These are phyloP conservation scores for Paramyrothecium roridum DNA, from an alignment of 2,329 filamentous ascomycete genomes.

Conservation along the genomic window DNA sequence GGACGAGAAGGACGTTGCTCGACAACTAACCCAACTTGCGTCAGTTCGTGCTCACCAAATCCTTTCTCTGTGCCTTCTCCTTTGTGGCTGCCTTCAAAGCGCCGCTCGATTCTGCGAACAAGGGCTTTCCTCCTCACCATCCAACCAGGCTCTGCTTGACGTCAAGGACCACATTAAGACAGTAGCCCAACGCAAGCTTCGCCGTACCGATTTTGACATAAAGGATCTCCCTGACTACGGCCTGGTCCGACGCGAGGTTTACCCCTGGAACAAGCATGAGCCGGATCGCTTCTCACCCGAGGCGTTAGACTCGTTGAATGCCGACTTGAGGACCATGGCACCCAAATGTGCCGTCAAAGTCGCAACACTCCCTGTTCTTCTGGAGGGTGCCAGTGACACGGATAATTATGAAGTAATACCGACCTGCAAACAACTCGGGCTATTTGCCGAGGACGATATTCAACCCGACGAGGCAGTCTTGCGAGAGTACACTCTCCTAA, in stretches of 20 bases:
- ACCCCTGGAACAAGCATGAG: conserved; percentile 66
- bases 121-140: conserved; percentile 53
- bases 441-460: conserved; percentile 85
- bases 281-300: conserved; percentile 68
- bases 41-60: conserved; percentile 59
- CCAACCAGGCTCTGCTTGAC: conserved; percentile 53
- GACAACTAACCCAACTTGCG: conserved; percentile 43
- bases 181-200: conserved; percentile 47
- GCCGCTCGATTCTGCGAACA: conserved; percentile 63
- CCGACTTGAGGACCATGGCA: conserved; percentile 63
- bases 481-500: conserved; percentile 79
- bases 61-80: conserved; percentile 53
- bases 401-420: conserved; percentile 47
- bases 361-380: conserved; percentile 70
- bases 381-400: conserved; percentile 50
- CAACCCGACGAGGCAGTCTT: conserved; percentile 73
- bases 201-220: conserved; percentile 42
- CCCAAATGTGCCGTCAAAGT: conserved; percentile 79
- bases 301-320: conserved; percentile 70
- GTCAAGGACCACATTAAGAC: conserved; percentile 52
- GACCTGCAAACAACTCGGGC: conserved; percentile 74
- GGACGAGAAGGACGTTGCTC: conserved; percentile 27
- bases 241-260: conserved; percentile 66
- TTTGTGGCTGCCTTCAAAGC: conserved; percentile 67
- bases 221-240: conserved; percentile 66